These are phyloP conservation scores for Stereocaulon alpinum DNA, from an alignment of 495 filamentous ascomycete species.

Conservation along the genomic window DNA sequence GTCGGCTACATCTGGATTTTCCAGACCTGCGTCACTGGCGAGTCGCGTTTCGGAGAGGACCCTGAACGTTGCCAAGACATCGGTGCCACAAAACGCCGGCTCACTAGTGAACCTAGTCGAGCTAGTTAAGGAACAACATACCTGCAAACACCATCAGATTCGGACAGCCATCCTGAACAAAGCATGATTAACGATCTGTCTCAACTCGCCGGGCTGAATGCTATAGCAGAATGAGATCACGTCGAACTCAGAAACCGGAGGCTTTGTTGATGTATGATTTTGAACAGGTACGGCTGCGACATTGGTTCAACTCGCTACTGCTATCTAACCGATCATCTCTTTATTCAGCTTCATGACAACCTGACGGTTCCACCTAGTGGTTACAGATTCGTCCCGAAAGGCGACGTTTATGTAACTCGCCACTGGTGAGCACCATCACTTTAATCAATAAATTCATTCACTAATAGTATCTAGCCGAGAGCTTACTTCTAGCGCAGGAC, in stretches of 20 bases:
- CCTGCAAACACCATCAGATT: too few relatives aligned
- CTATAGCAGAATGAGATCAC: not conserved
- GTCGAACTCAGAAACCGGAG: not conserved
- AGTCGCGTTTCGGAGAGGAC: not conserved
- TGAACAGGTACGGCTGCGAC: not conserved
- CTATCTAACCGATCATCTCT: not conserved
- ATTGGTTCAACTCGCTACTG: not conserved
- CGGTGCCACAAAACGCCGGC: not conserved
- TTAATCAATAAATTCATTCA: not conserved
- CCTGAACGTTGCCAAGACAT: not conserved
- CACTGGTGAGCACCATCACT: slow-evolving; percentile 3
- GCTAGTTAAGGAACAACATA: too few relatives aligned
- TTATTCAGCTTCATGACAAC: not conserved
- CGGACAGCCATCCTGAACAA: too few relatives aligned
- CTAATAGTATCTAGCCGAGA: slow-evolving; percentile 8
- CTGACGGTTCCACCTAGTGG: not conserved
- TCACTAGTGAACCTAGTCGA: not conserved
- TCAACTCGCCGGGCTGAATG: not conserved
- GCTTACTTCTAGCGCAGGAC: not conserved
- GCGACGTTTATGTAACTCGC: slow-evolving; percentile 11
- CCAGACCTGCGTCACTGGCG: not conserved
- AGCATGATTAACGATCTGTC: too few relatives aligned
- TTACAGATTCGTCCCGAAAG: slow-evolving; percentile 13
- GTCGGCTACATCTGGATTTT: not conserved
- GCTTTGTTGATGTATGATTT: slow-evolving; percentile 3